Percentiles rank a stretch among this genome's conserved stretches.
These are phyloP conservation scores for Penicillium verrucosum DNA, from an alignment of 2,329 filamentous ascomycete genomes.

Conservation along the genomic window DNA sequence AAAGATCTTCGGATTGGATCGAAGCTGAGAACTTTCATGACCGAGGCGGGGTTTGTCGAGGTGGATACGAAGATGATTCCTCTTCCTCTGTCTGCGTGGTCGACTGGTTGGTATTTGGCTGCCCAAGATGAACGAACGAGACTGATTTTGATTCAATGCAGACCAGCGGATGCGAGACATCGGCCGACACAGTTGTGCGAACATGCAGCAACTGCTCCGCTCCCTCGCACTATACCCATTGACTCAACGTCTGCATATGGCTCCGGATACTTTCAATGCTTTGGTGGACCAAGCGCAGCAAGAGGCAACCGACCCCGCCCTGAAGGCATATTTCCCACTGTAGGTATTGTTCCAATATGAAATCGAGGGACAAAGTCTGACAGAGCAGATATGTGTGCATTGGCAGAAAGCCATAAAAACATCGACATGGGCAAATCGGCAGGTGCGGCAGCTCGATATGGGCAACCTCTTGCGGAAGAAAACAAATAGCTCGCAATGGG, in stretches of 20 bases:
- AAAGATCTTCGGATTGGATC: slow-evolving; percentile 67
- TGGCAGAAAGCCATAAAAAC: slow-evolving; percentile 35
- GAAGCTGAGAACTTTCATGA: slow-evolving; percentile 58
- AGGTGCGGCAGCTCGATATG: not conserved
- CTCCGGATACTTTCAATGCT: slow-evolving; percentile 35
- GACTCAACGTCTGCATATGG: slow-evolving; percentile 43
- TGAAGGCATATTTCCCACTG: slow-evolving; percentile 48
- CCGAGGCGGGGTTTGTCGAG: slow-evolving; percentile 63
- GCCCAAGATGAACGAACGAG: not conserved
- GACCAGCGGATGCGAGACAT: slow-evolving; percentile 44
- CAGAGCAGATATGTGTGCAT: slow-evolving; percentile 42
- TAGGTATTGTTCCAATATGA: slow-evolving; percentile 25
- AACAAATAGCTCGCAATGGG: not conserved
- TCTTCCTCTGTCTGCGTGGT: slow-evolving; percentile 68
- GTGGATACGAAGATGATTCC: slow-evolving; percentile 64
- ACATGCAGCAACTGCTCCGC: slow-evolving; percentile 37
- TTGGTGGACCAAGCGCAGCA: slow-evolving; percentile 38
- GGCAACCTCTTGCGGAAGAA: not conserved
- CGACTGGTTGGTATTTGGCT: slow-evolving; percentile 52
- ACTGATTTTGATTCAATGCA: slow-evolving; percentile 35
- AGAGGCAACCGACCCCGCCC: slow-evolving; percentile 36
- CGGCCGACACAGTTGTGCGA: slow-evolving; percentile 40
- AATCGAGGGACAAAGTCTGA: slow-evolving; percentile 15
- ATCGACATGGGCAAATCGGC: not conserved
- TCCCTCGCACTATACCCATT: slow-evolving; percentile 46